Evolutionary conservation across 768 basidiomycete genomes (phyloP).

Genomic region (Clitopilus hobsonii): DNA sequence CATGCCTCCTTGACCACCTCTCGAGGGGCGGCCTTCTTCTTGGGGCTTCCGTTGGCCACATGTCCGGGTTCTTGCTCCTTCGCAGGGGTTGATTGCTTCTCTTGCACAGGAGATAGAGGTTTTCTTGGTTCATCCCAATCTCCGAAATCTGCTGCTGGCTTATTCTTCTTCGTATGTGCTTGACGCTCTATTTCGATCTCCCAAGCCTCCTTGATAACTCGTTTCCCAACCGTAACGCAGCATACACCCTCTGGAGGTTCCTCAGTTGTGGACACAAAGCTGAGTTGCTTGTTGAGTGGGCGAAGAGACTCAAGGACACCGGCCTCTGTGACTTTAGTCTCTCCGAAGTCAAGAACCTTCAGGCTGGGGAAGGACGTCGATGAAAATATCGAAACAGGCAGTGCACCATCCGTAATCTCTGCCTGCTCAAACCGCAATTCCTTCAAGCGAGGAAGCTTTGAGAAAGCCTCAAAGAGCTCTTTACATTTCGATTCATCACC

Average conservation of each 20-base stretch:
- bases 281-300: constrained; percentile 43
- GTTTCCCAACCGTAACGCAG: constrained; percentile 64
- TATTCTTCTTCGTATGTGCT: constrained; percentile 33
- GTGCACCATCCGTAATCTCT: constrained; percentile 57
- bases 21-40: constrained; percentile 14
- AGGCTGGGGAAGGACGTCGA: constrained; percentile 45
- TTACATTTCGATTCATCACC: constrained; percentile 22
- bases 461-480: constrained; percentile 42
- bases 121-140: constrained; percentile 21
- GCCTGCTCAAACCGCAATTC: constrained; percentile 54
- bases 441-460: constrained; percentile 44
- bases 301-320: constrained; percentile 40
- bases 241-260: constrained; percentile 48
- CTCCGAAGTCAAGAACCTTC: constrained; percentile 58
- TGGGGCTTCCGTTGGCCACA: neutral
- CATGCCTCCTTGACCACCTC: constrained; percentile 62
- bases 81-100: neutral
- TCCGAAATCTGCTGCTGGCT: constrained; percentile 22
- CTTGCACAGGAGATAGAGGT: neutral
- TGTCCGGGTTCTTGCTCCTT: neutral
- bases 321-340: constrained; percentile 54
- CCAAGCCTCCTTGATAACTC: constrained; percentile 70
- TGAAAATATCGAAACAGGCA: constrained; percentile 36
- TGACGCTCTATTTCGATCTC: constrained; percentile 69
- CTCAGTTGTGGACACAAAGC: constrained; percentile 50